A percentile compares a stretch with the other conserved stretches of the same genome.
phyloP scores from a whole-genome alignment of 2,329 filamentous ascomycete genomes.

The Claviceps monticola region DNA sequence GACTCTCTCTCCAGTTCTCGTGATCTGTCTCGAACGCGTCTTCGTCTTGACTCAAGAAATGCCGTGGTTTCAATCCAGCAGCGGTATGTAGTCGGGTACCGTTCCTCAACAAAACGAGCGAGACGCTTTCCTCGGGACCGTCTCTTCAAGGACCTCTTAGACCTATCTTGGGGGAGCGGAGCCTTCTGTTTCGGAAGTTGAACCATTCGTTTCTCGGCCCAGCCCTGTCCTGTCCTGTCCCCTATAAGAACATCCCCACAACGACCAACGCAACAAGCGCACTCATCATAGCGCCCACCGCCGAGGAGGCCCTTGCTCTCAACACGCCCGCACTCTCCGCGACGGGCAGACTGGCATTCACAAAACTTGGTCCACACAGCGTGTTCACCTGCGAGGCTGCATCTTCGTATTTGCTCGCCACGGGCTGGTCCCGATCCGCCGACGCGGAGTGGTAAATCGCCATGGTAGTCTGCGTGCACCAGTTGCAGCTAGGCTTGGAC shows the following conservation, averaged over 20 bases:
- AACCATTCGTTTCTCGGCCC: no score
- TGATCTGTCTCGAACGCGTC: no score
- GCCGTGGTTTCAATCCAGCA: no score
- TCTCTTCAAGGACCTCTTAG: no score
- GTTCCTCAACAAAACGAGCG: no score
- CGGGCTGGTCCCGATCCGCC: slow-evolving; percentile 47
- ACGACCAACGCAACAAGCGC: slow-evolving; percentile 9
- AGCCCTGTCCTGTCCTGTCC: no score
- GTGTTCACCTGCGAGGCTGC: slow-evolving; percentile 65
- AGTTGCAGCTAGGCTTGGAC: slow-evolving; percentile 59
- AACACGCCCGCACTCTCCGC: slow-evolving; percentile 11
- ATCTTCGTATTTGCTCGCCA: slow-evolving; percentile 53
- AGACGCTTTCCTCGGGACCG: no score
- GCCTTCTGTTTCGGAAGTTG: no score
- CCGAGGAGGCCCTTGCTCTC: slow-evolving; percentile 8
- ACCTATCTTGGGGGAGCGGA: no score
- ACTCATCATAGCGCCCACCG: background rate
- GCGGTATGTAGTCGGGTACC: no score
- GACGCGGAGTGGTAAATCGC: slow-evolving; percentile 59
- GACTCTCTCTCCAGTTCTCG: no score
- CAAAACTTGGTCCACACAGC: slow-evolving; percentile 43
- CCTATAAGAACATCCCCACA: slow-evolving; percentile 1
- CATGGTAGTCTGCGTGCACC: slow-evolving; percentile 72
- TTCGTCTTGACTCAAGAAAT: no score
- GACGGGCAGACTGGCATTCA: slow-evolving; percentile 39